These are phyloP conservation scores for Chalara sp. DNA, from an alignment of 2,329 filamentous ascomycete species.

Conservation along the genomic window DNA sequence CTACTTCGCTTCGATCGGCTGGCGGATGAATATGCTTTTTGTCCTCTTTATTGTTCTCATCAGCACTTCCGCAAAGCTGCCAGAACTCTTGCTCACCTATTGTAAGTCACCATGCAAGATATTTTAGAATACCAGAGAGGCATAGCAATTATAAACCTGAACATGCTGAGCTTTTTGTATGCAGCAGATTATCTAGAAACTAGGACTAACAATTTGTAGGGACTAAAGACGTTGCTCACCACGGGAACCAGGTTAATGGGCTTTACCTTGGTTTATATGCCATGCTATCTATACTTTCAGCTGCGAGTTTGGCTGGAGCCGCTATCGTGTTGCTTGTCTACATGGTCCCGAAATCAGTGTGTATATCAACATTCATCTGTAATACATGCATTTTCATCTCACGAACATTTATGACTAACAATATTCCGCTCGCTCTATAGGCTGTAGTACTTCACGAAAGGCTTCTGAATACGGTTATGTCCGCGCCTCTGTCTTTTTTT, in stretches of 20 bases:
- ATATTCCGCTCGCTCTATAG: constrained; percentile 10
- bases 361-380: too few species aligned
- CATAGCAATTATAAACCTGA: too few species aligned
- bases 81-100: constrained; percentile 13
- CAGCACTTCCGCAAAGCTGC: constrained; percentile 11
- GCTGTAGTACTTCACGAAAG: constrained; percentile 41
- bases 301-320: constrained; percentile 3
- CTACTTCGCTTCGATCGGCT: constrained; percentile 21
- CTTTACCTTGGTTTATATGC: constrained; percentile 12
- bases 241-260: constrained; percentile 8
- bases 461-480: constrained; percentile 38
- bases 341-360: constrained; percentile 39
- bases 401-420: too few species aligned
- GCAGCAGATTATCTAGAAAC: too few species aligned
- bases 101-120: not conserved
- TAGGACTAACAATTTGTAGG: not conserved
- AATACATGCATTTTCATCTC: too few species aligned
- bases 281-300: constrained; percentile 1
- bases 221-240: constrained; percentile 18
- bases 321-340: constrained; percentile 37
- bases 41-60: constrained; percentile 2
- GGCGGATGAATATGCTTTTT: constrained; percentile 7
- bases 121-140: too few species aligned
- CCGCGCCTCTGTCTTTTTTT: constrained; percentile 31
- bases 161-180: too few species aligned